A percentile compares a stretch with the other conserved stretches of the same genome.
Conservation (phyloP, 2,329 filamentous ascomycete species). For the Talaromyces sp. region DNA sequence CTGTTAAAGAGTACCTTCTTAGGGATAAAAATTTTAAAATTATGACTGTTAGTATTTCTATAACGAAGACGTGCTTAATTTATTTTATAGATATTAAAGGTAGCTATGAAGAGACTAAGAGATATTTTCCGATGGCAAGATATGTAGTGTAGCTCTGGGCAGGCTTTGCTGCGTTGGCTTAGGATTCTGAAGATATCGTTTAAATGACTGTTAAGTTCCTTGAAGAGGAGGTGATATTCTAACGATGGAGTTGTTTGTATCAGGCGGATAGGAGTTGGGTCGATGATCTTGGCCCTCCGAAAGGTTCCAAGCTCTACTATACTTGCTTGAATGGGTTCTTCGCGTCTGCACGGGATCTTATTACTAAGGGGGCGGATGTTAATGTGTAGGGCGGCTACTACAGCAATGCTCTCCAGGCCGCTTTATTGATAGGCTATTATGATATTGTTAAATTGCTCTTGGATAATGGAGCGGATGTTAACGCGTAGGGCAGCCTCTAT, state of each 20-base stretch:
- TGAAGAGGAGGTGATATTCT: constrained; percentile 9
- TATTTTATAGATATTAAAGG: constrained; percentile 11
- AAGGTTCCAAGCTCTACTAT: constrained; percentile 10
- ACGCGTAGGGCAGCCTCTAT: neutral
- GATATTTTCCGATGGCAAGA: constrained; percentile 11
- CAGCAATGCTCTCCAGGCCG: constrained; percentile 5
- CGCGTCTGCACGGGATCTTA: constrained; percentile 3
- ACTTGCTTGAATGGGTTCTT: constrained; percentile 6
- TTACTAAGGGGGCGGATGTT: constrained; percentile 6
- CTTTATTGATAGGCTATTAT: neutral
- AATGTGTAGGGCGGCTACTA: constrained; percentile 3
- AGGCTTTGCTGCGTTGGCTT: constrained; percentile 10
- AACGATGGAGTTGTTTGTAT: constrained; percentile 10
- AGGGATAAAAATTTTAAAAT: constrained; percentile 7
- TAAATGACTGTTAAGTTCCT: constrained; percentile 4
- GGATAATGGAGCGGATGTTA: constrained; percentile 2
- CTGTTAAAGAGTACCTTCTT: constrained; percentile 25
- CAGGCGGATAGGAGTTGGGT: constrained; percentile 6
- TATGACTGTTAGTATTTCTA: constrained; percentile 7
- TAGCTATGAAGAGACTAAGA: neutral
- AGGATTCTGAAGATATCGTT: constrained; percentile 7
- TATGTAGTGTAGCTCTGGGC: constrained; percentile 3
- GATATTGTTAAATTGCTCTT: constrained; percentile 7
- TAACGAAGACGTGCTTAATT: constrained; percentile 13
- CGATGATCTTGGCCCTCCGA: constrained; percentile 3